These are phyloP conservation scores for Trichoderma hamatum DNA, from an alignment of 2,329 filamentous ascomycete species.

Conservation along the genomic window DNA sequence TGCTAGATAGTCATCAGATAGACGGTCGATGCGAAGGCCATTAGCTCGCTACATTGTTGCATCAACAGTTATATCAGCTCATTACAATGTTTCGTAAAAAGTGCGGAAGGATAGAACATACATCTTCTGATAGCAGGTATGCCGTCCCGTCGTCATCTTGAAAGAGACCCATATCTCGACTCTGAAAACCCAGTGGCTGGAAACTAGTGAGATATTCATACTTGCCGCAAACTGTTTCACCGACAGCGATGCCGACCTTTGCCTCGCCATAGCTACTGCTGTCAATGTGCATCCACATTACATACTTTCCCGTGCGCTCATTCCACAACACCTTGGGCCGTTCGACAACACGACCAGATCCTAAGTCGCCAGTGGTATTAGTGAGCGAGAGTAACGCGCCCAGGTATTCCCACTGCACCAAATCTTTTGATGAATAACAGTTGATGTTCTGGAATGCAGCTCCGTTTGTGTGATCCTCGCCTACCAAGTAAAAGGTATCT, in stretches of 20 bases:
- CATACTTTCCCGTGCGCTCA: neutral
- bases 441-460: neutral
- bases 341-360: neutral
- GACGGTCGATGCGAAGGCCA: neutral
- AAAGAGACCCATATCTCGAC: neutral
- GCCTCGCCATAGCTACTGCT: neutral
- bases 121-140: neutral
- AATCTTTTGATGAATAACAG: neutral
- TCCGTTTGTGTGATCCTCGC: neutral
- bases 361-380: neutral
- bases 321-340: neutral
- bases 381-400: neutral
- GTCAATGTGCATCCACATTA: neutral
- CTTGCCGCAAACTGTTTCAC: neutral
- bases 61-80: neutral
- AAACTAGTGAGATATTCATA: neutral
- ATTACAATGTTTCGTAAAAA: neutral
- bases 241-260: neutral
- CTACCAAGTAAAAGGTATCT: neutral
- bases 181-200: neutral
- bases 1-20: neutral
- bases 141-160: neutral
- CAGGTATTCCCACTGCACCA: neutral
- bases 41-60: neutral
- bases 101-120: neutral